These are phyloP conservation scores for Plenodomus lindquistii DNA, from an alignment of 2,329 filamentous ascomycete species.

Conservation along the genomic window DNA sequence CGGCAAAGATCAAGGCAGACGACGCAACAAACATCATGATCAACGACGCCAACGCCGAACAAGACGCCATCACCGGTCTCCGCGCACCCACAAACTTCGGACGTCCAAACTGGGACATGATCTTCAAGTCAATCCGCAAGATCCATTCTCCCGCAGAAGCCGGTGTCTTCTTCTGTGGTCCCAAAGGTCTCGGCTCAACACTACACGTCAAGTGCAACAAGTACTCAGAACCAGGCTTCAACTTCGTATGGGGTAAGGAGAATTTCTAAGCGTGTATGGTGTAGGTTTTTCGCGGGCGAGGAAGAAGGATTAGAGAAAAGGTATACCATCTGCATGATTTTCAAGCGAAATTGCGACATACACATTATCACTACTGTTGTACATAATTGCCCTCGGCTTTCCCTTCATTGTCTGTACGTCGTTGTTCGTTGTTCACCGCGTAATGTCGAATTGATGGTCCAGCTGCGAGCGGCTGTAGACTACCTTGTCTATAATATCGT, in stretches of 20 bases:
- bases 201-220: conserved; percentile 86
- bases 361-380: conserved; percentile 14
- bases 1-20: conserved; percentile 82
- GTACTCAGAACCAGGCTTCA: conserved; percentile 78
- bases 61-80: conserved; percentile 81
- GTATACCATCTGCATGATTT: conserved; percentile 14
- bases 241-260: conserved; percentile 71
- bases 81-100: conserved; percentile 84
- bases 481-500: background rate
- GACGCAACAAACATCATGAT: conserved; percentile 93
- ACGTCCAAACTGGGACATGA: conserved; percentile 87
- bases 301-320: conserved; percentile 1
- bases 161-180: conserved; percentile 74
- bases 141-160: conserved; percentile 55
- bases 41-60: conserved; percentile 82
- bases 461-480: conserved; percentile 11
- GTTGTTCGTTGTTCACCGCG: background rate
- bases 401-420: too few relatives aligned
- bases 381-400: conserved; percentile 12
- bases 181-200: conserved; percentile 75
- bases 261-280: conserved; percentile 57
- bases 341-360: conserved; percentile 10
- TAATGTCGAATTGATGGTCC: background rate
- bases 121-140: conserved; percentile 81
- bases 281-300: background rate